Conservation (phyloP, 2,329 filamentous ascomycete genomes). For the Thermoascus crustaceus region DNA sequence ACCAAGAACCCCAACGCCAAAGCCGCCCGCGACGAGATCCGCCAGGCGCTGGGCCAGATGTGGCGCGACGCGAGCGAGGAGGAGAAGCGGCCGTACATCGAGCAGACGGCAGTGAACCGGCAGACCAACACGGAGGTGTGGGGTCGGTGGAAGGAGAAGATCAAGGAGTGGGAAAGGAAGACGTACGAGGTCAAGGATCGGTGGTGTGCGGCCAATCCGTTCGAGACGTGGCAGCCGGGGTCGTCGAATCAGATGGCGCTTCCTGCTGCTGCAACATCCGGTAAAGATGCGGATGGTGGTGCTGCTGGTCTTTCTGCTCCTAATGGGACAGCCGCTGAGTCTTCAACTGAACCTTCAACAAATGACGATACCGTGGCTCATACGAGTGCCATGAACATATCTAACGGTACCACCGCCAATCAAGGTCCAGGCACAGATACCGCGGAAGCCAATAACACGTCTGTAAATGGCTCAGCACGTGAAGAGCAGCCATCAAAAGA, state of each 20-base stretch:
- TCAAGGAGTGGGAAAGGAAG: slow-evolving; percentile 41
- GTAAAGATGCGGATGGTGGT: background rate
- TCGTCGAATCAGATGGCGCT: slow-evolving; percentile 2
- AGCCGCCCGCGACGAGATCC: slow-evolving; percentile 62
- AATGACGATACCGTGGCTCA: too few relatives aligned
- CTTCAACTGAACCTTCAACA: too few relatives aligned
- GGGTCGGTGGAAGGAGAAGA: slow-evolving; percentile 64
- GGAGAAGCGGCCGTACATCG: slow-evolving; percentile 67
- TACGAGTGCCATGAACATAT: too few relatives aligned
- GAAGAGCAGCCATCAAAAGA: too few relatives aligned
- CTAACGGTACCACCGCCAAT: too few relatives aligned
- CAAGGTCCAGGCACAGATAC: too few relatives aligned
- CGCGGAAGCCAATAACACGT: too few relatives aligned
- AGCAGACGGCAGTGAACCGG: slow-evolving; percentile 65
- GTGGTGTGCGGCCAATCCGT: slow-evolving; percentile 33
- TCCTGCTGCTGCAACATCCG: background rate
- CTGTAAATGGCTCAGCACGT: too few relatives aligned
- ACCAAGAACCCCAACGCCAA: slow-evolving; percentile 62
- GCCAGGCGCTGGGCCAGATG: slow-evolving; percentile 77
- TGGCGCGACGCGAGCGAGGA: slow-evolving; percentile 72
- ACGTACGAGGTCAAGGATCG: slow-evolving; percentile 31
- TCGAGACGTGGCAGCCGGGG: slow-evolving; percentile 21
- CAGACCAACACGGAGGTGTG: slow-evolving; percentile 55
- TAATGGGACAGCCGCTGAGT: too few relatives aligned
- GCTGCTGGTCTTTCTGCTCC: background rate